Percentiles rank a stretch among this genome's conserved stretches.
Conservation (phyloP, 257 asterid genomes). For the Anisodus acutangulus region DNA sequence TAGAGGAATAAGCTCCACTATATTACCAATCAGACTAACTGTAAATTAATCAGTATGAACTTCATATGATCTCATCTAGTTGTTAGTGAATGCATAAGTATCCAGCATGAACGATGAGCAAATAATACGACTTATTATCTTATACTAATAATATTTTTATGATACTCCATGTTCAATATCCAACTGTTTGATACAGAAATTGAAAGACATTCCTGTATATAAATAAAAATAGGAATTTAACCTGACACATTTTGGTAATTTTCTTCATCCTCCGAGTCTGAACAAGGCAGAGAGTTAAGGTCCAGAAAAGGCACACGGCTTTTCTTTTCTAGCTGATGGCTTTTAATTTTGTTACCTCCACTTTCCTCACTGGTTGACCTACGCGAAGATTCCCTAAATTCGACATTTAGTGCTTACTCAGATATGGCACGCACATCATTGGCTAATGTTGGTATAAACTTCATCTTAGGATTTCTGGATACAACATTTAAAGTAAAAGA, state of each 20-base stretch:
- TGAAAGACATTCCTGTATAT: neutral
- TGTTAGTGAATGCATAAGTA: neutral
- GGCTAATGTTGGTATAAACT: neutral
- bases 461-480: conserved; percentile 11
- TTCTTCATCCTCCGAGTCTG: conserved; percentile 38
- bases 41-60: neutral
- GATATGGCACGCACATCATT: conserved; percentile 24
- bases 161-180: neutral
- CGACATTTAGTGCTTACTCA: conserved; percentile 6
- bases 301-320: conserved; percentile 30
- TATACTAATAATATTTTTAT: neutral
- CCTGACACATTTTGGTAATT: conserved; percentile 33
- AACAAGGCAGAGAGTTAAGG: conserved; percentile 38
- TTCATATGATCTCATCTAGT: neutral
- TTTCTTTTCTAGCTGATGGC: neutral
- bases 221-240: conserved; percentile 31
- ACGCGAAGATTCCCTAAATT: neutral
- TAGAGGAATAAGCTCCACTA: neutral
- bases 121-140: neutral
- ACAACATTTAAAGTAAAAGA: neutral
- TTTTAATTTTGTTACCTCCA: neutral
- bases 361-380: neutral
- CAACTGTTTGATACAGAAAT: neutral
- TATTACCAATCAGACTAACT: neutral
- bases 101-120: neutral